A percentile compares a stretch with the other conserved stretches of the same genome.
Conservation (phyloP, 805 yeast genomes). For the Teunomyces funiuensis region DNA sequence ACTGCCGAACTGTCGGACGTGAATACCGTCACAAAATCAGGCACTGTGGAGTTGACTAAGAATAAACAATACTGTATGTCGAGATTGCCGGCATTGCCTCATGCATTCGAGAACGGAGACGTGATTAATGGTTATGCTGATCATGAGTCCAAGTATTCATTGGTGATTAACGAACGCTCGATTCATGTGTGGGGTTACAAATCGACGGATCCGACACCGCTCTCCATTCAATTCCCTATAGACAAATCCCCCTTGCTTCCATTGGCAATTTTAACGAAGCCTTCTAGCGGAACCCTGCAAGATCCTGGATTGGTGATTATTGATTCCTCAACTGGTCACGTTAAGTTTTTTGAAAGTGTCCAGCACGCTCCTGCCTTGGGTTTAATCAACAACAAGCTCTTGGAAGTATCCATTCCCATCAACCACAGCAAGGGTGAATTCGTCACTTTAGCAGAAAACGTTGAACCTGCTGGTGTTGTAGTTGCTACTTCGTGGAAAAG, state of each 20-base stretch:
- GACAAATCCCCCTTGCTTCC: conserved; percentile 35
- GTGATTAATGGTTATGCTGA: conserved; percentile 46
- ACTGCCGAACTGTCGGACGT: conserved; percentile 1
- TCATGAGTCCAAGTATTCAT: conserved; percentile 46
- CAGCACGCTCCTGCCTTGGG: conserved; percentile 68
- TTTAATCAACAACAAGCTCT: conserved; percentile 43
- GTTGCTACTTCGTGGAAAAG: conserved; percentile 71
- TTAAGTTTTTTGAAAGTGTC: conserved; percentile 73
- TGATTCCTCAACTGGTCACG: conserved; percentile 55
- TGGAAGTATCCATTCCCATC: conserved; percentile 44
- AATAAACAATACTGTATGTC: conserved; percentile 58
- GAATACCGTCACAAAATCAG: background rate
- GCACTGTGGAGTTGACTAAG: conserved; percentile 49
- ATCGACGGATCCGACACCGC: conserved; percentile 60
- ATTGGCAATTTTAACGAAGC: conserved; percentile 56
- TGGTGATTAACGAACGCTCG: conserved; percentile 48
- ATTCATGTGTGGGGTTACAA: conserved; percentile 69
- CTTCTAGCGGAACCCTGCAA: conserved; percentile 48
- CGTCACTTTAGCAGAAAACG: conserved; percentile 54
- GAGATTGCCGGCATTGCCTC: conserved; percentile 57
- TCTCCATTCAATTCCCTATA: conserved; percentile 53
- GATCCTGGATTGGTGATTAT: conserved; percentile 74
- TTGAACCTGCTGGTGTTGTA: conserved; percentile 75
- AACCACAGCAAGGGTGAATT: conserved; percentile 46
- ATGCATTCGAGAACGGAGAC: conserved; percentile 28